Conservation (phyloP, 768 basidiomycete species). For the Tulasnella sp. region DNA sequence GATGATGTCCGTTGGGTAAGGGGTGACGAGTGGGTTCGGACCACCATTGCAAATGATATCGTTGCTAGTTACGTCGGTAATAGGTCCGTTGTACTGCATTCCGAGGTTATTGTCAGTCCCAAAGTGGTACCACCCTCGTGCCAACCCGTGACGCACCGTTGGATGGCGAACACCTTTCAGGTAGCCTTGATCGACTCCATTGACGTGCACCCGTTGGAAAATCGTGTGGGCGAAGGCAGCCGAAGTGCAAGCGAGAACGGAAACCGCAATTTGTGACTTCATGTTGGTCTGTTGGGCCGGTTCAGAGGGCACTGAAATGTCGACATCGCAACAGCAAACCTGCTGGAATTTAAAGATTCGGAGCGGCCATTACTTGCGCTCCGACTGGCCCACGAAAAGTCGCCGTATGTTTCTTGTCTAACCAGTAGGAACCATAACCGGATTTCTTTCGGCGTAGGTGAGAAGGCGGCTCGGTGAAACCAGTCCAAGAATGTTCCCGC, state of each 20-base stretch:
- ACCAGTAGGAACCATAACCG: background rate
- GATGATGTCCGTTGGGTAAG: conserved; percentile 47
- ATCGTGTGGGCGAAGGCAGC: conserved; percentile 24
- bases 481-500: background rate
- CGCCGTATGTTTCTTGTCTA: background rate
- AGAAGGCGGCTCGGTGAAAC: background rate
- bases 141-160: conserved; percentile 25
- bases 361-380: background rate
- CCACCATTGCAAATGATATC: conserved; percentile 63
- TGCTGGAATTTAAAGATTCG: background rate
- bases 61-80: conserved; percentile 60
- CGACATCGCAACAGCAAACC: background rate
- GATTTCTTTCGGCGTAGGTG: background rate
- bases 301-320: background rate
- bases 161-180: conserved; percentile 39
- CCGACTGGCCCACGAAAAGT: background rate
- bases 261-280: background rate
- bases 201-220: conserved; percentile 24
- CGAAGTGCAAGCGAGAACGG: background rate
- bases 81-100: conserved; percentile 48
- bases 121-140: background rate
- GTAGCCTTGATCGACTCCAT: conserved; percentile 33
- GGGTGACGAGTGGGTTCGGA: conserved; percentile 52
- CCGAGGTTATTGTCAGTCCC: background rate
- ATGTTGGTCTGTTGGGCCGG: background rate